phyloP scores from a whole-genome alignment of 129 eudicot genomes.

The Logfia minima region DNA sequence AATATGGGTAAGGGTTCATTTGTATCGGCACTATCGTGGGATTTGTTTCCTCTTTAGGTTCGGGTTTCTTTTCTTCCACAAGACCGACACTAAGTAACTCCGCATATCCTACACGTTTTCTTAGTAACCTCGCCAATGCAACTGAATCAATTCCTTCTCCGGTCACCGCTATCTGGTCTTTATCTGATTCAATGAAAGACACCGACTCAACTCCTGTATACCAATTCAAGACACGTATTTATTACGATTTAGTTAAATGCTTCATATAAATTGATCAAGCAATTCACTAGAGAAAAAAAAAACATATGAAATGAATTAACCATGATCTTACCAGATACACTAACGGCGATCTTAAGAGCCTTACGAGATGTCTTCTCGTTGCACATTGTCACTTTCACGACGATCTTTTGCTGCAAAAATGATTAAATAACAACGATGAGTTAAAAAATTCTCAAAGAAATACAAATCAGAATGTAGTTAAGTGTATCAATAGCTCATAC shows the following conservation, averaged over 20 bases:
- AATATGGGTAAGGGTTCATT: too few relatives aligned
- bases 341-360: slow-evolving; percentile 32
- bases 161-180: slow-evolving; percentile 37
- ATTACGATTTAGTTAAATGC: too few relatives aligned
- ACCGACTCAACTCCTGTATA: slow-evolving; percentile 41
- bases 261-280: too few relatives aligned
- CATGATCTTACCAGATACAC: slow-evolving; percentile 29
- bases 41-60: not conserved
- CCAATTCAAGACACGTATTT: not conserved
- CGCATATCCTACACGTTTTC: slow-evolving; percentile 30
- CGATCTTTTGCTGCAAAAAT: slow-evolving; percentile 43
- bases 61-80: slow-evolving; percentile 27
- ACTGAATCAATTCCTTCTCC: slow-evolving; percentile 41
- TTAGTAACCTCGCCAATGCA: slow-evolving; percentile 19
- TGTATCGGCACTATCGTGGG: too few relatives aligned
- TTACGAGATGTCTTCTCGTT: slow-evolving; percentile 30
- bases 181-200: slow-evolving; percentile 23
- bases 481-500: too few relatives aligned
- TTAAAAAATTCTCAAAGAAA: too few relatives aligned
- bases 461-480: too few relatives aligned
- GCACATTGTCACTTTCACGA: slow-evolving; percentile 30
- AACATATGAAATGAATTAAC: not conserved
- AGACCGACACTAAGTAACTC: slow-evolving; percentile 38
- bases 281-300: too few relatives aligned
- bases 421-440: slow-evolving; percentile 1